These are phyloP conservation scores for Beta lomatogona DNA, from an alignment of 179 eudicot species.

Conservation along the genomic window DNA sequence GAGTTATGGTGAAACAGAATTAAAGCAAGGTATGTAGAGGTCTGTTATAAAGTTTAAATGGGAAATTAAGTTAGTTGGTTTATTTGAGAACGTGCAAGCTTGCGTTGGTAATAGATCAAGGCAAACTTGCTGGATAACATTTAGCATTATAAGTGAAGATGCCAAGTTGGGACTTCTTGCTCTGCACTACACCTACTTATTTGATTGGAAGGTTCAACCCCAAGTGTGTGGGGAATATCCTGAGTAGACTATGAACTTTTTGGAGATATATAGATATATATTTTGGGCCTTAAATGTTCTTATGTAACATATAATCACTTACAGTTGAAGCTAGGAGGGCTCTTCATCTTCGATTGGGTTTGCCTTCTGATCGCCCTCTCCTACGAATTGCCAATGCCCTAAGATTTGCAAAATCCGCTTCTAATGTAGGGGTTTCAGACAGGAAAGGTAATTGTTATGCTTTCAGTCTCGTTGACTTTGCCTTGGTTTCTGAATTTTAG, in stretches of 20 bases:
- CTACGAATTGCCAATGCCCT: slow-evolving; percentile 82
- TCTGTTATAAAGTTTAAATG: neutral
- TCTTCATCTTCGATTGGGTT: slow-evolving; percentile 82
- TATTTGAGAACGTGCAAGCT: slow-evolving; percentile 11
- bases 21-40: slow-evolving; percentile 73
- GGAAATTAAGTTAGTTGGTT: slow-evolving; percentile 3
- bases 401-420: slow-evolving; percentile 42
- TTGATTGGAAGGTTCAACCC: neutral
- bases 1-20: slow-evolving; percentile 87
- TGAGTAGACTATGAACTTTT: no score
- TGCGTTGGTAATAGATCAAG: neutral
- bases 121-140: neutral
- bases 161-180: neutral
- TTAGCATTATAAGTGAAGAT: neutral
- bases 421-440: slow-evolving; percentile 36
- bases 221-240: neutral
- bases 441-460: slow-evolving; percentile 52
- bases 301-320: slow-evolving; percentile 7
- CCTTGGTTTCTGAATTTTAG: neutral
- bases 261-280: neutral
- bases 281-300: neutral
- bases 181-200: neutral
- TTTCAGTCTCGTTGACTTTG: slow-evolving; percentile 6
- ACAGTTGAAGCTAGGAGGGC: slow-evolving; percentile 88
- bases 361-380: slow-evolving; percentile 94